Base-by-base conservation (phyloP, 345 rosid genomes). In the Sisymbrium irio region DNA sequence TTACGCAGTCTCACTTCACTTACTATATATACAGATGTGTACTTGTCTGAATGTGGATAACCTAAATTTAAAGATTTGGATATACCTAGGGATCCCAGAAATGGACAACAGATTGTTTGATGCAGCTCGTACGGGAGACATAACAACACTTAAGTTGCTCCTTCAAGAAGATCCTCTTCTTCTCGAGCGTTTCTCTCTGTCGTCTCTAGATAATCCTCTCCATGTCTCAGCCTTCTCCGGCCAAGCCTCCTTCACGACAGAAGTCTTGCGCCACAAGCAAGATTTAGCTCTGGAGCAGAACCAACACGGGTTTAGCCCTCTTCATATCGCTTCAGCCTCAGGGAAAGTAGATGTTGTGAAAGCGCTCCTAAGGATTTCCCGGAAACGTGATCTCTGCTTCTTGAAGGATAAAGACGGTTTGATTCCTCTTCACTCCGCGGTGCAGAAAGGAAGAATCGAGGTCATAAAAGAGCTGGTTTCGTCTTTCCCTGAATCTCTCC, bases 21-120 rank as follows among this genome's bases (percentile, higher is more conserved):
- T 14, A 13, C 12, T 60, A 71, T 60, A 71, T 60, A 71, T 15
- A 47, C 1, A 36, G 9, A 50, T 22, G 14, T 44, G 56, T 46
- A 7, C 28, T 46, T 70, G 66, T 46, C 37, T 32, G 11, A 58
- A 59, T 35, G 74, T 45, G 13, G 39, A 70, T 33, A 8, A 35
- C 41, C 30, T 32, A 3, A 22, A 37, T 2, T 18, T 10, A 37
- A 0, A 61, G 22, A 62, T 50, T 50, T 47, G 41, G 45, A 63
- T 53, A 63, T 53, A 51, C 54, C 18, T 63, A 40, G 59, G n/a
- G 56, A 14, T 50, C 22, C 17, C n/a, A 15, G 30, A 69, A 37
- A 72, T 63, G 77, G 77, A 72, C 36, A 63, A 73, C 5, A 73
- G 55, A 30, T 20, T 73, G 77, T 53, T 62, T 72, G 69, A 62